Percentiles rank a stretch among this genome's conserved stretches.
phyloP scores from a whole-genome alignment of 2,329 filamentous ascomycete genomes.

The Byssochlamys sp. region DNA sequence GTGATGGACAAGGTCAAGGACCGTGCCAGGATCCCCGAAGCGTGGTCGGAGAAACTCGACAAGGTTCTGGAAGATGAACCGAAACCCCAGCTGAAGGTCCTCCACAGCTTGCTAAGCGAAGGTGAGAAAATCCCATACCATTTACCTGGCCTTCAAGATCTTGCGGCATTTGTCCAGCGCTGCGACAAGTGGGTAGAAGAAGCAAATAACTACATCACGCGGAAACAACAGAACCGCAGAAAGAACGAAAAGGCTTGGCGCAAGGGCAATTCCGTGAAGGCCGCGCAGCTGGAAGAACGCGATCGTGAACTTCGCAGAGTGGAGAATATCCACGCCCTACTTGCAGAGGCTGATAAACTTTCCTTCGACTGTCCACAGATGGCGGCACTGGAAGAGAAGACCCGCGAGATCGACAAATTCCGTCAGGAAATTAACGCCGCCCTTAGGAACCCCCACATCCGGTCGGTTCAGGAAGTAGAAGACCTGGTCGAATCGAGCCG shows the following conservation, averaged over 20 bases:
- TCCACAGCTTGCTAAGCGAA: slow-evolving; percentile 77
- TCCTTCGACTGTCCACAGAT: slow-evolving; percentile 93
- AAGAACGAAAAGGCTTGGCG: slow-evolving; percentile 88
- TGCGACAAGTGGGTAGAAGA: slow-evolving; percentile 98
- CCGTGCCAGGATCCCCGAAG: slow-evolving; percentile 73
- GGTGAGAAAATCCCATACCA: slow-evolving; percentile 93
- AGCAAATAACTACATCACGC: slow-evolving; percentile 87
- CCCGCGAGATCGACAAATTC: slow-evolving; percentile 74
- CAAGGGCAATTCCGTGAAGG: slow-evolving; percentile 58
- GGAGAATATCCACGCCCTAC: slow-evolving; percentile 74
- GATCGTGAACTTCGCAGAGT: slow-evolving; percentile 79
- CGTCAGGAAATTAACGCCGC: slow-evolving; percentile 64
- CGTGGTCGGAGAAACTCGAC: slow-evolving; percentile 84
- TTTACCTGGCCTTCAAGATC: slow-evolving; percentile 67
- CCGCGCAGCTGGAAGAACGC: slow-evolving; percentile 72
- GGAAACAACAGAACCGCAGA: slow-evolving; percentile 92
- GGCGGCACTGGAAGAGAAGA: slow-evolving; percentile 70
- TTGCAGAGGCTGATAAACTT: slow-evolving; percentile 72
- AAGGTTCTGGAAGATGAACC: slow-evolving; percentile 73
- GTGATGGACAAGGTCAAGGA: slow-evolving; percentile 70
- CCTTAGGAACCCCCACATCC: slow-evolving; percentile 55
- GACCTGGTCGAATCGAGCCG: slow-evolving; percentile 84
- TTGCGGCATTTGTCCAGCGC: slow-evolving; percentile 83
- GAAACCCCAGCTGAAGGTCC: slow-evolving; percentile 72
- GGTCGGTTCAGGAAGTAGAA: slow-evolving; percentile 66